Base-by-base conservation (phyloP, 768 basidiomycete species). In the Pholiota microspora region DNA sequence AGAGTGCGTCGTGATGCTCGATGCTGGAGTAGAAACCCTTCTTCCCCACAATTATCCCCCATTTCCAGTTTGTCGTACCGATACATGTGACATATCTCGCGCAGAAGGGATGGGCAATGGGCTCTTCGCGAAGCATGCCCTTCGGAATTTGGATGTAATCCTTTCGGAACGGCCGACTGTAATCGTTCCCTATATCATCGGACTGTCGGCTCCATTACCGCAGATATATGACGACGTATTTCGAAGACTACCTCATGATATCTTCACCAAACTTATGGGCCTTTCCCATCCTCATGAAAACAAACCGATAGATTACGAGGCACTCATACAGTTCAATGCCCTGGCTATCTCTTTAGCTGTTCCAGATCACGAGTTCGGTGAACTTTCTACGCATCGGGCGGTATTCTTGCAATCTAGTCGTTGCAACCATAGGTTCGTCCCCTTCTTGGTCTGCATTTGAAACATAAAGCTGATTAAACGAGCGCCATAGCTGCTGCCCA, bases 361-460 rank as follows among this genome's bases (percentile, higher is more conserved):
- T 23, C 67, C 69, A 12, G 59, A 59, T 13, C 57, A 54, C 2
- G 51, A 58, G 0, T 53, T 62, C 40, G 59, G 64, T 2, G 68
- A 69, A 47, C 52, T 69, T n/a, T 45, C 63, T 2, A 65, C 62
- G 2, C 70, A 77, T 54, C 66, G 70, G 2, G 75, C 59, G 2
- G 46, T 77, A 1, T 77, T 77, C 45, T 56, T 73, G 23, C 62
- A 69, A 38, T 63, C 67, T 1, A 72, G 72, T 44, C 58, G 69
- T 9, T 73, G 71, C 32, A 75, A 77, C 49, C 76, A 77, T 56
- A 76, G 75, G 76, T 76, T 42, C 16, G 40, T 23, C 16, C 10
- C 9, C 10, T 3, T 42, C 23, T 42, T 42, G 1, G 4, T 40
- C 12, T 21, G 12, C 3, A 21, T 18, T 23, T 42, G n/a, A 3